Evolutionary conservation across 1,284 basidiomycete genomes (phyloP).

Genomic region (Fomes fomentarius): DNA sequence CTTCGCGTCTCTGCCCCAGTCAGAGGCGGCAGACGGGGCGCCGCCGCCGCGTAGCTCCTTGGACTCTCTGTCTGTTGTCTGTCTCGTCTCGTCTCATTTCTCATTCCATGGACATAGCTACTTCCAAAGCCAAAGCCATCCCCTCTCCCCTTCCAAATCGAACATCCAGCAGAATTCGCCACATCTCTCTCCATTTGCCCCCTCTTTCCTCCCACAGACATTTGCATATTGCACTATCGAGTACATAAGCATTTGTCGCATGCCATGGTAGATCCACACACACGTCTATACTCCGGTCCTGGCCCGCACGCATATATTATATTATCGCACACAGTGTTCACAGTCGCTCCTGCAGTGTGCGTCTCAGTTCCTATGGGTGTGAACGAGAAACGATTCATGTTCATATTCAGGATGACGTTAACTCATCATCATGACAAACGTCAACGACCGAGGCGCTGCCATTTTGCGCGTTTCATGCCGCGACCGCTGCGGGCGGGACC

Average conservation of each 20-base stretch:
- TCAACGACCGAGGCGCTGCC: too few species aligned
- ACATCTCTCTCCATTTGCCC: neutral
- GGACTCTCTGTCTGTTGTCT: neutral
- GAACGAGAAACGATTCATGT: too few species aligned
- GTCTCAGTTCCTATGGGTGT: too few species aligned
- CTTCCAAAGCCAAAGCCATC: neutral
- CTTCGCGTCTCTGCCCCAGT: neutral
- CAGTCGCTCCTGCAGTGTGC: neutral
- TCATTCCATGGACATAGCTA: constrained; percentile 10
- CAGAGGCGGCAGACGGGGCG: neutral
- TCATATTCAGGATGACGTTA: too few species aligned
- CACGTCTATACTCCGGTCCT: neutral
- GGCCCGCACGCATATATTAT: neutral
- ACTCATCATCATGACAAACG: too few species aligned
- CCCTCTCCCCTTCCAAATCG: neutral
- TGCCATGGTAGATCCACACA: neutral
- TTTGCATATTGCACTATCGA: too few species aligned
- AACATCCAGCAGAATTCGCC: too few species aligned
- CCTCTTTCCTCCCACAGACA: neutral
- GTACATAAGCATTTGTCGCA: neutral
- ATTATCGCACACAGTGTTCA: neutral
- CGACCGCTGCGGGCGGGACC: too few species aligned
- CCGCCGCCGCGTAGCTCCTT: neutral
- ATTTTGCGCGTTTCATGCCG: too few species aligned
- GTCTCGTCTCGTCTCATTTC: neutral